Conservation (phyloP, 345 rosid species). For the Pistacia atlantica region DNA sequence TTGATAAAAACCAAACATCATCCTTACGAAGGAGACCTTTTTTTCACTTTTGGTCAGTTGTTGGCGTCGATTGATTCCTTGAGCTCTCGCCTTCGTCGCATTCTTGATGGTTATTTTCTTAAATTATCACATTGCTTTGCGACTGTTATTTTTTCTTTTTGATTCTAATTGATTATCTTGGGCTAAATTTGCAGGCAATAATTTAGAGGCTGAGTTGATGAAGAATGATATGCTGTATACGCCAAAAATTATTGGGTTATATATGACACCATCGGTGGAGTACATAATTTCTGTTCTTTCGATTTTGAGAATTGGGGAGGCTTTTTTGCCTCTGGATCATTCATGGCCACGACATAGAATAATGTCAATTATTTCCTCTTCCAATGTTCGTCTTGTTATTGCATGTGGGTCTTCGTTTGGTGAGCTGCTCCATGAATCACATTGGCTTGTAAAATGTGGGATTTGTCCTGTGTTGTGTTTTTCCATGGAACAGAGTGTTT, state of each 20-base stretch:
- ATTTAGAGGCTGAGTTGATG: not conserved
- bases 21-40: conserved; percentile 60
- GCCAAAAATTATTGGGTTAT: conserved; percentile 59
- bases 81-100: conserved; percentile 48
- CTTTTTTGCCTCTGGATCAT: conserved; percentile 85
- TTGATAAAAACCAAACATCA: conserved; percentile 13
- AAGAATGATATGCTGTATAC: not conserved
- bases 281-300: conserved; percentile 79
- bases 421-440: conserved; percentile 32
- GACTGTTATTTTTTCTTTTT: not conserved
- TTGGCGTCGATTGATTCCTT: conserved; percentile 57
- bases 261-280: conserved; percentile 79
- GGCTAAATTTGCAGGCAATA: conserved; percentile 13
- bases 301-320: conserved; percentile 79
- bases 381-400: conserved; percentile 55
- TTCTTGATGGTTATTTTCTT: conserved; percentile 44
- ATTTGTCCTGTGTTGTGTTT: conserved; percentile 51
- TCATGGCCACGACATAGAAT: conserved; percentile 85
- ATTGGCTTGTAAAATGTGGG: conserved; percentile 51
- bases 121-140: too few relatives aligned
- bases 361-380: conserved; percentile 51
- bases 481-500: conserved; percentile 46
- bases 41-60: conserved; percentile 61
- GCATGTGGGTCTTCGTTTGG: conserved; percentile 48
- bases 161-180: not conserved